These are phyloP conservation scores for Ogataea trehalophila DNA, from an alignment of 805 yeast genomes.

Conservation along the genomic window DNA sequence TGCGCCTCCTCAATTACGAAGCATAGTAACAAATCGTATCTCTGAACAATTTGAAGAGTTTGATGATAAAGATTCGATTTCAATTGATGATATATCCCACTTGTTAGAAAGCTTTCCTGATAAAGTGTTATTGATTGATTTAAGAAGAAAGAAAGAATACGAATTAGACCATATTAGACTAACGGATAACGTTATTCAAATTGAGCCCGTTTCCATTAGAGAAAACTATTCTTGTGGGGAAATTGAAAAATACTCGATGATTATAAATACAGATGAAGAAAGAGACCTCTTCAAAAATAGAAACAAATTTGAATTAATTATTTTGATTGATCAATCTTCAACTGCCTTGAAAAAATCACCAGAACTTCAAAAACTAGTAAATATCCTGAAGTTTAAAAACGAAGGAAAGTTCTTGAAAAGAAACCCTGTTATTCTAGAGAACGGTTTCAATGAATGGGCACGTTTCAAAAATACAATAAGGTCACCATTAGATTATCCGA, in stretches of 20 bases:
- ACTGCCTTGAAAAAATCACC: constrained; percentile 12
- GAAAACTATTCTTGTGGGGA: constrained; percentile 54
- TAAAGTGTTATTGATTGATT: constrained; percentile 61
- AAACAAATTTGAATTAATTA: constrained; percentile 53
- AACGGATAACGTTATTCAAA: constrained; percentile 55
- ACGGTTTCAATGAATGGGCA: constrained; percentile 67
- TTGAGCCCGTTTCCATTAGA: constrained; percentile 66
- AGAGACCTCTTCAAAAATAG: constrained; percentile 49
- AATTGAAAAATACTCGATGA: constrained; percentile 55
- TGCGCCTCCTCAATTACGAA: not conserved
- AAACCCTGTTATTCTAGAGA: constrained; percentile 42
- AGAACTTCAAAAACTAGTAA: constrained; percentile 29
- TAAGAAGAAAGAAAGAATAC: constrained; percentile 57
- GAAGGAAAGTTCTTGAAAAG: constrained; percentile 33
- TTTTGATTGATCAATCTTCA: constrained; percentile 54
- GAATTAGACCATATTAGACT: constrained; percentile 56
- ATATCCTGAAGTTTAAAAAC: constrained; percentile 35
- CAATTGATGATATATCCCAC: constrained; percentile 21
- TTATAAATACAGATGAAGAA: constrained; percentile 54
- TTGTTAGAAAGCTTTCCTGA: constrained; percentile 28
- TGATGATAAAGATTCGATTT: constrained; percentile 5
- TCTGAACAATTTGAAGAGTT: constrained; percentile 5
- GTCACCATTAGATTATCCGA: constrained; percentile 18
- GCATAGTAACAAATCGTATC: not conserved
- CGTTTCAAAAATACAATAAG: constrained; percentile 12